Percentiles rank a stretch among this genome's conserved stretches.
Conservation (phyloP, 78 protist genomes). For the Anaeramoeba flamelloides region DNA sequence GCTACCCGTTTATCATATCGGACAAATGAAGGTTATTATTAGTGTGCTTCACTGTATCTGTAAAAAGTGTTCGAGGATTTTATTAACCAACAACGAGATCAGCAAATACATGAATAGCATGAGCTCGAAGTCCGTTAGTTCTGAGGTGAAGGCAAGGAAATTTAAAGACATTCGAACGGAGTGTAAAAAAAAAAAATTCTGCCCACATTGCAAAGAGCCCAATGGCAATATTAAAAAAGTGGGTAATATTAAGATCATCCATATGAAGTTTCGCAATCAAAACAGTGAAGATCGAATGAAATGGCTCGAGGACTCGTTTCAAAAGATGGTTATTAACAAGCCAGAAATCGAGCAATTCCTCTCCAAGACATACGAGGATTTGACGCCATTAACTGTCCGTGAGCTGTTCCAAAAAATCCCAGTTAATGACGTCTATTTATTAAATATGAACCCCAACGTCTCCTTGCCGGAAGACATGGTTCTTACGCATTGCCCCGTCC, state of each 20-base stretch:
- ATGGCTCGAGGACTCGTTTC: conserved; percentile 3
- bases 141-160: not conserved
- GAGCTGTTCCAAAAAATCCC: conserved; percentile 51
- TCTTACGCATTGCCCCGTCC: conserved; percentile 55
- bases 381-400: conserved; percentile 56
- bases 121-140: not conserved
- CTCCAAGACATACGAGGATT: conserved; percentile 48
- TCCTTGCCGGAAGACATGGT: conserved; percentile 61
- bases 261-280: conserved; percentile 36
- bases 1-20: conserved; percentile 91
- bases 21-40: conserved; percentile 61
- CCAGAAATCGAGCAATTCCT: conserved; percentile 32
- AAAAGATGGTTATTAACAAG: conserved; percentile 23
- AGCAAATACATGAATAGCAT: not conserved
- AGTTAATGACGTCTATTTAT: conserved; percentile 37
- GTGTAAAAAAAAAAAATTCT: conserved; percentile 25
- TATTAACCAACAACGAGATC: conserved; percentile 25
- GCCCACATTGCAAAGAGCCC: conserved; percentile 62
- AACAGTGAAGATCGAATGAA: conserved; percentile 4
- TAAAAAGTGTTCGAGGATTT: conserved; percentile 53
- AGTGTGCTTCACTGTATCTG: conserved; percentile 59
- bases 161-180: not conserved
- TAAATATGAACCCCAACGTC: conserved; percentile 56
- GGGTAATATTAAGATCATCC: conserved; percentile 47
- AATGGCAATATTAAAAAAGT: conserved; percentile 58